Conservation (phyloP, 2,329 filamentous ascomycete species). For the Beauveria caledonica region DNA sequence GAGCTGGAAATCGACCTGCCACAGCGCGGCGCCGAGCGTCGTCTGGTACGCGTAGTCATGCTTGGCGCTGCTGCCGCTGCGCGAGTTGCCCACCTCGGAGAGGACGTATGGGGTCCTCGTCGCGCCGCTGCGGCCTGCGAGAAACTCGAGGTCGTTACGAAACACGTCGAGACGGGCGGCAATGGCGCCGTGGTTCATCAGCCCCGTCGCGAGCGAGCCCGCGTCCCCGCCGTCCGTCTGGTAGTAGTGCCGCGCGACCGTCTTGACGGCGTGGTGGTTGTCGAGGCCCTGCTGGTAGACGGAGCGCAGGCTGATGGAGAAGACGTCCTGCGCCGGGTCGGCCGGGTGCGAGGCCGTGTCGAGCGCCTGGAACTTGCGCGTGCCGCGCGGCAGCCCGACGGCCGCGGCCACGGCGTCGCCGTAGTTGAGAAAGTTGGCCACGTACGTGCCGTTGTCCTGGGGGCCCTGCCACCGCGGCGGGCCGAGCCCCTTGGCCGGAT, state of each 20-base stretch:
- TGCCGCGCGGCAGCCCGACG: conserved; percentile 18
- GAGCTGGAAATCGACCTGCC: conserved; percentile 30
- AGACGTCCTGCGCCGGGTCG: conserved; percentile 2
- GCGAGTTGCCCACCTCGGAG: conserved; percentile 29
- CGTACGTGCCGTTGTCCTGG: conserved; percentile 26
- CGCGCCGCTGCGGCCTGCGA: not conserved
- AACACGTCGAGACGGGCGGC: conserved; percentile 24
- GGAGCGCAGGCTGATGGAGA: conserved; percentile 1
- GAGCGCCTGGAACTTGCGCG: conserved; percentile 28
- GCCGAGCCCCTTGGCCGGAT: conserved; percentile 21
- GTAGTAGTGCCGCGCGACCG: conserved; percentile 31
- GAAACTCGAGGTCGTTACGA: conserved; percentile 17
- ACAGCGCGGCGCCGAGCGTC: conserved; percentile 27
- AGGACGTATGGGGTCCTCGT: conserved; percentile 24
- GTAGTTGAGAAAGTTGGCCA: conserved; percentile 27
- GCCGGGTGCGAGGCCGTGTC: conserved; percentile 21
- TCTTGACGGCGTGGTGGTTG: conserved; percentile 22
- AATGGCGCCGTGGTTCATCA: conserved; percentile 26
- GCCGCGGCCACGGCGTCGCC: conserved; percentile 21
- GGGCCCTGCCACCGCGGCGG: conserved; percentile 27
- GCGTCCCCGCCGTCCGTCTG: conserved; percentile 24
- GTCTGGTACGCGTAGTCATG: conserved; percentile 25
- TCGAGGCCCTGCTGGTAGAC: conserved; percentile 22
- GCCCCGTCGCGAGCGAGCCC: conserved; percentile 19
- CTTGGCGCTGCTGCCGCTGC: conserved; percentile 1